Base-by-base conservation (phyloP, 768 basidiomycete species). In the Boletus rubroflammeus region DNA sequence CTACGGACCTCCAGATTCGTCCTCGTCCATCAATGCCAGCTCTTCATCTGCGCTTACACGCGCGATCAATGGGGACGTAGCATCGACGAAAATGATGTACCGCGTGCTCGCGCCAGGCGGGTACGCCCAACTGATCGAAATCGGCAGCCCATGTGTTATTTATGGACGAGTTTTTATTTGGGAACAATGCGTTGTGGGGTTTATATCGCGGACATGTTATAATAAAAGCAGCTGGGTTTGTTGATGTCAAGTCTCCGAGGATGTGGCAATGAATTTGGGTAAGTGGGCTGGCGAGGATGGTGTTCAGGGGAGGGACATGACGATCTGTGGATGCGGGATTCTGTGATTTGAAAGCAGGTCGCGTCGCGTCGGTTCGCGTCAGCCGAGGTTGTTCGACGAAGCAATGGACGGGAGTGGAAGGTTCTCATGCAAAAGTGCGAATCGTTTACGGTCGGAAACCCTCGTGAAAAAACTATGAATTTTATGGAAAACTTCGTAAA, bases 91-190 rank as follows among this genome's bases (percentile, higher is more conserved):
- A n/a, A n/a, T n/a, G n/a, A 66, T 72, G 8, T 63, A 59, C 43
- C 62, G 72, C 5, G 69, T 72, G 1, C 64, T 74, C 34, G 53
- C 14, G 2, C 72, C 71, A 0, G 71, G 72, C 2, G 73, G 72
- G 4, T 71, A 64, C 28, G 61, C 60, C 3, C 73, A 74, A 39
- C 55, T 73, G n/a, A 53, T 67, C 29, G 72, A 74, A 44, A 44
- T 34, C n/a, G 3, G 55, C 60, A 0, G 8, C 7, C 6, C 49
- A 57, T 4, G 1, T 56, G 14, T 21, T 58, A 19, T 58, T 61
- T 2, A 1, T 58, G 47, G 59, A 62, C 6, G 54, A 50, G 1
- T 56, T 67, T 6, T n/a, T n/a, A n/a, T 3, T 67, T 0, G 58
- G 21, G 1, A 32, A 6, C 3, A 62, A 32, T 40, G 2, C 59